Evolutionary conservation across 345 rosid genomes (phyloP), one percentile per base, ranked within the genome.

Genomic region (Eucalyptus microcorys): DNA sequence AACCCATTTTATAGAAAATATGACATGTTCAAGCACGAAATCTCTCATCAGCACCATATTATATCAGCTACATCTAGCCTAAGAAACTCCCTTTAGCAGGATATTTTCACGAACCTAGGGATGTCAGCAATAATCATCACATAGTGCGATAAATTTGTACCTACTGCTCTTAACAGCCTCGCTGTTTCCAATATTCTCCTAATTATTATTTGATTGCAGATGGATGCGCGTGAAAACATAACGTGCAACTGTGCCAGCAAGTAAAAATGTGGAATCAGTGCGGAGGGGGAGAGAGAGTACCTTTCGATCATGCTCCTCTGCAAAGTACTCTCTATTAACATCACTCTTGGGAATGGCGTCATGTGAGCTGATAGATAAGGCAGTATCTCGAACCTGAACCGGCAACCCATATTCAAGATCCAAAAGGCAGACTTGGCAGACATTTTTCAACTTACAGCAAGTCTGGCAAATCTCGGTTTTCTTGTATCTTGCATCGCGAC

Each of bases 341-440:
- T 96, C 99, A 87, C 99, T 96, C 90, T 96, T 96, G 2, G 99
- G 99, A 90, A 97, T 97, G 71, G 98, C 90, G 84, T 97, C 99
- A 92, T 95, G 93, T 87, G 99, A 95, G 88, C 92, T 93, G 52
- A 96, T 96, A 91, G 93, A 94, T 66, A 96, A 94, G 81, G 99
- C 97, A 30, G 99, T 95, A 90, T 96, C 98, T 87, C 99, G 95
- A 92, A 94, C 99, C 91, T 97, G 99, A 91, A 97, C 99, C 1
- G 99, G 99, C 94, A 97, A 92, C 53, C 99, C 98, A 86, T 98
- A 98, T 91, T 98, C 99, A 34, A 97, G 97, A 91, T 98, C 99
- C 93, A 98, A 86, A 88, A 98, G 98, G 90, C 99, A 98, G 76
- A 98, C 99, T 95, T 98, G 99, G 87, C 99, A 97, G n/a, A 95